Base-by-base conservation (phyloP, 768 basidiomycete species). In the Tubosaeta sp. region DNA sequence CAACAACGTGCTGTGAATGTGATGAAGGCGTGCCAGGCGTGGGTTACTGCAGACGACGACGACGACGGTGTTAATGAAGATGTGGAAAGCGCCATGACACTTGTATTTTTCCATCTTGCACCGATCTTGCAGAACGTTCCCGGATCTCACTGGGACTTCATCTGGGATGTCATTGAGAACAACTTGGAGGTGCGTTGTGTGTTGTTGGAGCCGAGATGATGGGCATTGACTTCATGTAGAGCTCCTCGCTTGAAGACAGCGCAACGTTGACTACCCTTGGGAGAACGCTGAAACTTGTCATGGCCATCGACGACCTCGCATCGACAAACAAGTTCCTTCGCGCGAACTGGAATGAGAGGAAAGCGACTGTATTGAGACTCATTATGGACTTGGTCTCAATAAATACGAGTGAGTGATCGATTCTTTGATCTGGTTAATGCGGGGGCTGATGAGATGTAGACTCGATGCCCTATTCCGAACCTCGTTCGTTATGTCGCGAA, bases 121-220 rank as follows among this genome's bases (percentile, higher is more conserved):
- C 94, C 94, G 3, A 86, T 97, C 48, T 69, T 98, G 52, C 93
- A 97, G 68, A 88, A 83, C 61, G 76, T 95, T 2, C 74, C 82
- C 13, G 96, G 95, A 0, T 73, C 78, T 1, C 96, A 98, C 67
- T 99, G 96, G 96, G 88, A 91, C 44, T 79, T 94, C 30, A 82
- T 94, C 5, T 94, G 90, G 65, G 94, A 97, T 63, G 68, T 97
- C 14, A 63, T 95, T 12, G 94, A 95, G 67, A 87, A 76, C 52
- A 90, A 89, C 59, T 73, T 98, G 3, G 94, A 97, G 79, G 92
- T 92, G 49, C 39, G 77, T 60, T 14, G 34, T 35, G n/a, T 49
- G 6, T n/a, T n/a, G 16, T 24, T 22, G 45, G 1, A 8, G 22
- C 16, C 13, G 27, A 29, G 24, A 49, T 45, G 18, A 1, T 9